Evolutionary conservation across 2,329 filamentous ascomycete species (phyloP).

Genomic region (Neofusicoccum laricinum): DNA sequence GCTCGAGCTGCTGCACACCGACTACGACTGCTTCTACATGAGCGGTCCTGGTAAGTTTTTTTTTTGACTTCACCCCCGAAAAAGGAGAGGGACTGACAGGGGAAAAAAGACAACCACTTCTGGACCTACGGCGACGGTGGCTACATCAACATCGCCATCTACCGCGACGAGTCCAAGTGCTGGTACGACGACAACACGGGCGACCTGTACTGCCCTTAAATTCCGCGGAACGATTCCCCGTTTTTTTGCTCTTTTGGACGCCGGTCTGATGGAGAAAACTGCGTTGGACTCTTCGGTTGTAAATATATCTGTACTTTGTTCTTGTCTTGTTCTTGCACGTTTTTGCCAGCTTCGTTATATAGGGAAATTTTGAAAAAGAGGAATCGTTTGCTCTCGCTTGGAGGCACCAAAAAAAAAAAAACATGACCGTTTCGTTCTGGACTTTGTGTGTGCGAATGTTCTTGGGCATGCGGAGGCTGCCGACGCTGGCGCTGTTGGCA

Average conservation of each 20-base stretch:
- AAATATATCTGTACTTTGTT: not conserved
- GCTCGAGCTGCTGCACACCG: constrained; percentile 6
- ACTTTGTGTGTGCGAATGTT: too few species aligned
- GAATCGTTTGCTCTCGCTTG: too few species aligned
- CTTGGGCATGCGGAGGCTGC: too few species aligned
- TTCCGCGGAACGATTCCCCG: too few species aligned
- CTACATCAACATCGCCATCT: constrained; percentile 15
- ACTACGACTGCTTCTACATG: constrained; percentile 17
- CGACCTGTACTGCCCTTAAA: constrained; percentile 14
- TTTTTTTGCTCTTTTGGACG: not conserved
- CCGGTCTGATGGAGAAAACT: not conserved
- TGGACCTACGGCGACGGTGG: constrained; percentile 11
- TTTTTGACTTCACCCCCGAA: too few species aligned
- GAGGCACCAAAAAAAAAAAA: too few species aligned
- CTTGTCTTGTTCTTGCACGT: not conserved
- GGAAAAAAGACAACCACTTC: constrained; percentile 13
- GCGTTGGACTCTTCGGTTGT: not conserved
- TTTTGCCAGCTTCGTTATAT: too few species aligned
- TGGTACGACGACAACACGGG: constrained; percentile 1
- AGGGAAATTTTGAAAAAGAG: too few species aligned
- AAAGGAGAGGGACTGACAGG: not conserved
- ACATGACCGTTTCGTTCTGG: too few species aligned
- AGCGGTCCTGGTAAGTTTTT: constrained; percentile 3
- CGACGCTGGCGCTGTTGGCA: too few species aligned
- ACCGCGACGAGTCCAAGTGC: constrained; percentile 14